phyloP scores from a whole-genome alignment of 306 rosid species.

The Sicyos baderoa region DNA sequence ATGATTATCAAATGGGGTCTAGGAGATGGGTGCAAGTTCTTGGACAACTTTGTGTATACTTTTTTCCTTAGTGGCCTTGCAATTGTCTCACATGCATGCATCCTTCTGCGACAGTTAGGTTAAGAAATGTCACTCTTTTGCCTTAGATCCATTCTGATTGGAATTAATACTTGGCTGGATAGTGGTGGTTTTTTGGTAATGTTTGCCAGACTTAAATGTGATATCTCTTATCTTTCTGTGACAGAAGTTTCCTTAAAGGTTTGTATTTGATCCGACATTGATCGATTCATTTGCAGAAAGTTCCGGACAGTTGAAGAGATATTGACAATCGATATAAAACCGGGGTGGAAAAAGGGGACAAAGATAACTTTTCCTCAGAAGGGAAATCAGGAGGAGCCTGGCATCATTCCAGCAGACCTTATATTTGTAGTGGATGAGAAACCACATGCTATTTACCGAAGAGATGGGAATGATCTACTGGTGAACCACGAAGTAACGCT shows the following conservation, averaged over 20 bases:
- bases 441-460: slow-evolving; percentile 64
- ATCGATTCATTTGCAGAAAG: slow-evolving; percentile 47
- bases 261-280: slow-evolving; percentile 19
- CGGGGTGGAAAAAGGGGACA: slow-evolving; percentile 98
- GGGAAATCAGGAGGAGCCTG: slow-evolving; percentile 89
- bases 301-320: slow-evolving; percentile 64
- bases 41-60: background rate
- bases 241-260: background rate
- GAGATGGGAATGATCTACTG: slow-evolving; percentile 82
- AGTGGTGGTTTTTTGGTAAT: background rate
- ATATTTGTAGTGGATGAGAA: slow-evolving; percentile 83
- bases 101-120: background rate
- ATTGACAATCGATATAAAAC: slow-evolving; percentile 71
- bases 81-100: background rate
- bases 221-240: background rate
- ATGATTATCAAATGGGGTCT: too few species aligned
- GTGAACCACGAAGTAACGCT: slow-evolving; percentile 71
- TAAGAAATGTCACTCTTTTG: background rate
- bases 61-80: background rate
- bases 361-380: slow-evolving; percentile 83
- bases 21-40: background rate
- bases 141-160: slow-evolving; percentile 7
- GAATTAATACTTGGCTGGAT: background rate
- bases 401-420: slow-evolving; percentile 75
- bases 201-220: background rate